Evolutionary conservation across 768 basidiomycete genomes (phyloP).

Genomic region (Rhizopogon vesiculosus): DNA sequence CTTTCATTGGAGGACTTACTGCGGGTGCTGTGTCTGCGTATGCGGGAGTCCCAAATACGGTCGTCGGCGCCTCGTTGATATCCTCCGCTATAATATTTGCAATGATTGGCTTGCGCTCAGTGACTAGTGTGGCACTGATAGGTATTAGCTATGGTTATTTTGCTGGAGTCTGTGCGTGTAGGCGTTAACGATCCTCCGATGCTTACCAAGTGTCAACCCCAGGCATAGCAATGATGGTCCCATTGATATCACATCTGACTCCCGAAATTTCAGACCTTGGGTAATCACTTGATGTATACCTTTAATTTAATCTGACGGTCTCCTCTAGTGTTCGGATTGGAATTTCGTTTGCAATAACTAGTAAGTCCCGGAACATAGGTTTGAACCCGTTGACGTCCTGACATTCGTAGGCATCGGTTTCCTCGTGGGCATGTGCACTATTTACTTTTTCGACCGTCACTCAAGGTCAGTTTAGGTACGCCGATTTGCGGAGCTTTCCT

Average conservation of each 20-base stretch:
- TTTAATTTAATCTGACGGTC: not conserved
- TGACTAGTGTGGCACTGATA: slow-evolving; percentile 35
- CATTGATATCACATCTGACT: slow-evolving; percentile 41
- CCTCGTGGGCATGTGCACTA: slow-evolving; percentile 12
- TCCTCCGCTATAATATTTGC: slow-evolving; percentile 39
- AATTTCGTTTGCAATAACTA: slow-evolving; percentile 42
- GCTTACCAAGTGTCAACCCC: no score
- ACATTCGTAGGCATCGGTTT: slow-evolving; percentile 17
- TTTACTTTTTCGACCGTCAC: slow-evolving; percentile 10
- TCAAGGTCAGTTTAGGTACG: slow-evolving; percentile 33
- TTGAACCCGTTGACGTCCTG: slow-evolving; percentile 8
- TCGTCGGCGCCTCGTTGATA: slow-evolving; percentile 29
- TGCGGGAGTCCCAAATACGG: slow-evolving; percentile 40
- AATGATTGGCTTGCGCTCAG: slow-evolving; percentile 35
- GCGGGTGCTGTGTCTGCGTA: slow-evolving; percentile 36
- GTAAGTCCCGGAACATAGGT: slow-evolving; percentile 26
- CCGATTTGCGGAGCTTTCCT: slow-evolving; percentile 59
- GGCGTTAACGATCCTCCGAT: not conserved
- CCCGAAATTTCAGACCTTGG: slow-evolving; percentile 48
- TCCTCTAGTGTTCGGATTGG: slow-evolving; percentile 33
- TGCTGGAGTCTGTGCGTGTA: slow-evolving; percentile 33
- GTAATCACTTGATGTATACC: slow-evolving; percentile 1
- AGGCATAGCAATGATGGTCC: slow-evolving; percentile 38
- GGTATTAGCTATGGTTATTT: slow-evolving; percentile 45
- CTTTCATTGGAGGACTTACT: slow-evolving; percentile 42